phyloP scores from a whole-genome alignment of 306 rosid genomes.

The Trifolium subterraneum region DNA sequence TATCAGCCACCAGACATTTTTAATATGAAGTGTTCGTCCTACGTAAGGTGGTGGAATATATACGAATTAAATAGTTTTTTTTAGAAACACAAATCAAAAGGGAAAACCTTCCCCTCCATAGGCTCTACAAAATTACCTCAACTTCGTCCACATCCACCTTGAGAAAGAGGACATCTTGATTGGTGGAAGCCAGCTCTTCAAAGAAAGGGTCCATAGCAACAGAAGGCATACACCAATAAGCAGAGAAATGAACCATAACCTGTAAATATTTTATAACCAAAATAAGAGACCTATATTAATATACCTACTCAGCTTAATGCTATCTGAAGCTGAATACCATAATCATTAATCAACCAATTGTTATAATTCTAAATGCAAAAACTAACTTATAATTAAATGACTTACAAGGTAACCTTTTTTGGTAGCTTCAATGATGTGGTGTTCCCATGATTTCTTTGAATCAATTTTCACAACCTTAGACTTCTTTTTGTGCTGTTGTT shows the following conservation, averaged over 20 bases:
- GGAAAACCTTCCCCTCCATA: neutral
- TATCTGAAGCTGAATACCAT: conserved; percentile 26
- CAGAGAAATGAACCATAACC: conserved; percentile 61
- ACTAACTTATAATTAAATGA: conserved; percentile 5
- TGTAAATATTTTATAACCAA: conserved; percentile 29
- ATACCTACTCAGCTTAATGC: conserved; percentile 2
- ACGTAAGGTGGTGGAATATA: neutral
- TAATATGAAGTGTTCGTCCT: neutral
- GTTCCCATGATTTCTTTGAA: conserved; percentile 50
- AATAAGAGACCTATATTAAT: neutral
- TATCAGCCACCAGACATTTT: neutral
- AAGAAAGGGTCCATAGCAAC: conserved; percentile 49
- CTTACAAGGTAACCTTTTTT: conserved; percentile 49
- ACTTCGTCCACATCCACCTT: conserved; percentile 58
- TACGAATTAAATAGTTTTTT: neutral
- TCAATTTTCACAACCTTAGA: conserved; percentile 54
- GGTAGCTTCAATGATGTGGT: conserved; percentile 42
- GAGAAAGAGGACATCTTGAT: conserved; percentile 45
- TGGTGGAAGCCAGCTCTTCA: conserved; percentile 49
- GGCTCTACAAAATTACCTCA: conserved; percentile 46
- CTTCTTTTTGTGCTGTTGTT: conserved; percentile 38
- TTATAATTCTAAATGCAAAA: conserved; percentile 10
- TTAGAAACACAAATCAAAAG: conserved; percentile 1
- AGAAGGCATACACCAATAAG: conserved; percentile 62
- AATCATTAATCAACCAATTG: conserved; percentile 11